Conservation (phyloP, 169 alveolate species). For the Plasmodium chabaudi region DNA sequence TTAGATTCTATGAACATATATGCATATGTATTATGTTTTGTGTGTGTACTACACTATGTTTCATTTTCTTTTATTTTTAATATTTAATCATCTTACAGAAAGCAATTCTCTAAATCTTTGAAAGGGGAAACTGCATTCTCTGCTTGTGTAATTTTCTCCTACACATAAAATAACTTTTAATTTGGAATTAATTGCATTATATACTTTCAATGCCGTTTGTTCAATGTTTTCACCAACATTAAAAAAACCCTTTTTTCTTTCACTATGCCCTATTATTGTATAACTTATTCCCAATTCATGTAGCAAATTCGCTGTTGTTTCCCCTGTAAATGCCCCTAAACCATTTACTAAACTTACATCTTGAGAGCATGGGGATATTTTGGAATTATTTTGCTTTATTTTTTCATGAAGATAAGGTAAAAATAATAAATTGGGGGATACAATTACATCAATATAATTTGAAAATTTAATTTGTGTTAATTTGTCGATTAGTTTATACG, state of each 20-base stretch:
- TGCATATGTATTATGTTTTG: neutral
- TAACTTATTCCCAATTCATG: slow-evolving; percentile 43
- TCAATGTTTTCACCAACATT: slow-evolving; percentile 44
- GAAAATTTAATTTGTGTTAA: slow-evolving; percentile 59
- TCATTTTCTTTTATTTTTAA: neutral
- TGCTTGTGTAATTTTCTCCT: slow-evolving; percentile 45
- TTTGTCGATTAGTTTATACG: slow-evolving; percentile 42
- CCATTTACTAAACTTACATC: slow-evolving; percentile 72
- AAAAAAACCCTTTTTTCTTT: slow-evolving; percentile 47
- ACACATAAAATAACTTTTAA: slow-evolving; percentile 62
- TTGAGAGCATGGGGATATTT: slow-evolving; percentile 60
- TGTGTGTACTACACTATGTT: neutral
- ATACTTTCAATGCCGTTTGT: slow-evolving; percentile 36
- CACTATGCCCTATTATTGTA: slow-evolving; percentile 75
- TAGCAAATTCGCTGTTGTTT: slow-evolving; percentile 83
- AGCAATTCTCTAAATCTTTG: slow-evolving; percentile 10
- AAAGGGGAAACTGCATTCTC: neutral
- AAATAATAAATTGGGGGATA: slow-evolving; percentile 62
- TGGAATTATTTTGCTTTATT: slow-evolving; percentile 55
- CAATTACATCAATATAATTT: slow-evolving; percentile 21
- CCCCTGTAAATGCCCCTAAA: slow-evolving; percentile 86
- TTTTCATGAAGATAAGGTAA: slow-evolving; percentile 54
- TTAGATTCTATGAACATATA: neutral
- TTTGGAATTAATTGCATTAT: slow-evolving; percentile 39
- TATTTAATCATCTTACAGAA: slow-evolving; percentile 19